Percentiles rank a stretch among this genome's conserved stretches.
These are phyloP conservation scores for Nannochloris sp. DNA, from an alignment of 139 green algal genomes.

Conservation along the genomic window DNA sequence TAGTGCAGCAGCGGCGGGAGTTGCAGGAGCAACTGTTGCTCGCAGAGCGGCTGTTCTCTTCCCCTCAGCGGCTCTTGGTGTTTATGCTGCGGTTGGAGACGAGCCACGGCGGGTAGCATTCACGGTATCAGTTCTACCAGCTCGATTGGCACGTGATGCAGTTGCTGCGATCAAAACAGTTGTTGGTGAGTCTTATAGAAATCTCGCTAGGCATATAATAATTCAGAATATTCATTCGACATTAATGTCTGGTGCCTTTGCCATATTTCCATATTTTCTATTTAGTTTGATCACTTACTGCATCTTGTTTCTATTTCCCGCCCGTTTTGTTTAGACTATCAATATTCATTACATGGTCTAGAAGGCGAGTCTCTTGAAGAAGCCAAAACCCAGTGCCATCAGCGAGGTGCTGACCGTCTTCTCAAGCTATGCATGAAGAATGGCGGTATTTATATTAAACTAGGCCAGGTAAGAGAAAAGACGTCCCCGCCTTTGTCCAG, in stretches of 20 bases:
- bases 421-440: slow-evolving; percentile 76
- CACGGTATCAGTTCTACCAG: slow-evolving; percentile 4
- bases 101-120: slow-evolving; percentile 10
- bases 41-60: background rate
- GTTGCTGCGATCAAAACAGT: slow-evolving; percentile 11
- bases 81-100: background rate
- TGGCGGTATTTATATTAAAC: slow-evolving; percentile 77
- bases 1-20: background rate
- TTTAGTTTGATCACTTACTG: background rate
- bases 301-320: background rate
- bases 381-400: slow-evolving; percentile 41
- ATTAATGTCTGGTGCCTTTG: no score
- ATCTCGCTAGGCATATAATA: no score
- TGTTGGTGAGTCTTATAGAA: slow-evolving; percentile 12
- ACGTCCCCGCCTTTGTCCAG: no score
- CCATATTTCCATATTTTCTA: background rate
- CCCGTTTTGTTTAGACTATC: slow-evolving; percentile 60
- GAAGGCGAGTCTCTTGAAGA: slow-evolving; percentile 21
- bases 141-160: slow-evolving; percentile 21
- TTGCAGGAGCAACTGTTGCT: background rate
- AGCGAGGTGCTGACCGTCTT: slow-evolving; percentile 43
- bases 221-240: no score
- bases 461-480: slow-evolving; percentile 88
- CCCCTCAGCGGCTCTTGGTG: slow-evolving; percentile 8
- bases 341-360: slow-evolving; percentile 30